Base-by-base conservation (phyloP, 148 eudicot genomes). In the Rheum nobile region DNA sequence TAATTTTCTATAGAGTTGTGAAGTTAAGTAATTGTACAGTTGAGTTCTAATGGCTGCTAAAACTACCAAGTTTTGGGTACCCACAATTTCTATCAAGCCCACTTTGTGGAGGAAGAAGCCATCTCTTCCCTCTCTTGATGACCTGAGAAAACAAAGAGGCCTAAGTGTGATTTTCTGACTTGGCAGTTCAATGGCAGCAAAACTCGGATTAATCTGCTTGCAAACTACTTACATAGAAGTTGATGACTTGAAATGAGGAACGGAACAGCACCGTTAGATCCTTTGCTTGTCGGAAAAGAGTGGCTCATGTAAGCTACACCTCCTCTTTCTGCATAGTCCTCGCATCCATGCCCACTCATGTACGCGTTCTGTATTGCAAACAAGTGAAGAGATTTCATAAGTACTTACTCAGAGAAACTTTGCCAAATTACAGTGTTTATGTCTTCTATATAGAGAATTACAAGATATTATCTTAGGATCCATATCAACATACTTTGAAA, bases 101-200 rank as follows among this genome's bases (percentile, higher is more conserved):
- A 84, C 83, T 79, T 79, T 85, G 71, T 88, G 92, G 47, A 88
- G 82, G 71, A 88, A 87, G 67, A 88, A 88, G 3, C 83, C 88
- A 72, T 80, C 67, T 22, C 29, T 75, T 8, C 19, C 38, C 75
- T 78, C 79, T 42, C 83, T 72, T 72, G 67, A 67, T 29, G 70
- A 75, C 63, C 72, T 77, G 57, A 47, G 32, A 35, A 29, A 57
- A 19, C 43, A 68, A n/a, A 54, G 12, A n/a, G 38, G 70, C 21
- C 0, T 2, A 32, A n/a, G 32, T 69, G 39, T 50, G 24, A 43
- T 31, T 31, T n/a, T 50, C 57, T 4, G 21, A 26, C 8, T 13
- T 19, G 50, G 35, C 37, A 11, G 61, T 21, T 39, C 43, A 61
- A 9, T 14, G 42, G 9, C 29, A 32, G 42, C n/a, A 38, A 16